phyloP scores from a whole-genome alignment of 176 grass and related monocot species.

The Oryza brachyantha region DNA sequence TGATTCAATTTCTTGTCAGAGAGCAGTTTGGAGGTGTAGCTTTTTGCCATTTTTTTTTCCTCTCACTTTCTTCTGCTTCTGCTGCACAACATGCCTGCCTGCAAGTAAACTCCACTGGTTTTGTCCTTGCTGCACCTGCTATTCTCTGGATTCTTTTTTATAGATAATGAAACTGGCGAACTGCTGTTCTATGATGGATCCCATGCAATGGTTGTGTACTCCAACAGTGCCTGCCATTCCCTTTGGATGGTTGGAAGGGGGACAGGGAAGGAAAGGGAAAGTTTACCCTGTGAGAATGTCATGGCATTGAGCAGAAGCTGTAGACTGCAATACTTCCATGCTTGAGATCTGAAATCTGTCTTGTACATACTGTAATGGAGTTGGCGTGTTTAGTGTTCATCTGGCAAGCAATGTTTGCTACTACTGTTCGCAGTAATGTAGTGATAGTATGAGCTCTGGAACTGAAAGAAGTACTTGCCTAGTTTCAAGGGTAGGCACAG shows the following conservation, averaged over 20 bases:
- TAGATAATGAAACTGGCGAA: neutral
- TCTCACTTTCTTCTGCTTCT: neutral
- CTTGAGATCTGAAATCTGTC: slow-evolving; percentile 9
- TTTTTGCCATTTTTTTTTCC: slow-evolving; percentile 1
- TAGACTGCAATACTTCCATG: neutral
- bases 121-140: slow-evolving; percentile 8
- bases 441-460: neutral
- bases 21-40: slow-evolving; percentile 28
- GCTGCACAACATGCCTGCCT: slow-evolving; percentile 44
- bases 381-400: neutral
- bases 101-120: slow-evolving; percentile 26
- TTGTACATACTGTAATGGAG: neutral
- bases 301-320: slow-evolving; percentile 8
- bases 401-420: too few relatives aligned
- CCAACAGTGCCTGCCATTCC: neutral
- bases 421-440: neutral
- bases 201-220: neutral
- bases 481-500: neutral
- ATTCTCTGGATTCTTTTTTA: neutral
- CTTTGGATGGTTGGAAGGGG: slow-evolving; percentile 36
- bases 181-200: slow-evolving; percentile 32
- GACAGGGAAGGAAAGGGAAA: slow-evolving; percentile 6
- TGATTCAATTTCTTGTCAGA: slow-evolving; percentile 34
- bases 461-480: neutral
- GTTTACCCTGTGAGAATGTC: neutral